Evolutionary conservation across 2,329 filamentous ascomycete species (phyloP).

Genomic region (Orbilia javanica): DNA sequence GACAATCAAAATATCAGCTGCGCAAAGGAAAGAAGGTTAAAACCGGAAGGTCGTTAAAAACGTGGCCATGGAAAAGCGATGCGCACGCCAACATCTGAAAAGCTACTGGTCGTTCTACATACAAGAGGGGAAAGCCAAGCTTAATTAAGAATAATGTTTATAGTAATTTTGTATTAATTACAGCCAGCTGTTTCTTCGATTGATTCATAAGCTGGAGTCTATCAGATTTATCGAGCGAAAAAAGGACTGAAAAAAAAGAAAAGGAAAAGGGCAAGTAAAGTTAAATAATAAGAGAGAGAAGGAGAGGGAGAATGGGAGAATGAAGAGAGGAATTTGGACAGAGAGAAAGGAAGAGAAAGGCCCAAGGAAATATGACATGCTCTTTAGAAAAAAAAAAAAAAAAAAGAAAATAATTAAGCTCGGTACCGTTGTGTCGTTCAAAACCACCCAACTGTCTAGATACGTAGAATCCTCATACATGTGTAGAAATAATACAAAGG

Average conservation of each 20-base stretch:
- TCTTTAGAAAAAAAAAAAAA: neutral
- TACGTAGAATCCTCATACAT: neutral
- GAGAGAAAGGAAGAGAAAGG: neutral
- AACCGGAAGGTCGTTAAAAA: conserved; percentile 18
- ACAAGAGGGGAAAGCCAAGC: neutral
- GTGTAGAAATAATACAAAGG: conserved; percentile 16
- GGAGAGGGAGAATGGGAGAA: no score
- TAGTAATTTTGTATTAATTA: conserved; percentile 23
- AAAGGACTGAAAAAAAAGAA: neutral
- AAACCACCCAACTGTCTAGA: neutral
- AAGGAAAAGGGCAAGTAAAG: neutral
- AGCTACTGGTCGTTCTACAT: neutral
- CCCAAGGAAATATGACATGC: neutral
- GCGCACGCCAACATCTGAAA: neutral
- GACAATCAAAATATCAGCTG: neutral
- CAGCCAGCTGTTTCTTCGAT: conserved; percentile 14
- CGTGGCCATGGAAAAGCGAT: neutral
- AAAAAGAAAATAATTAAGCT: no score
- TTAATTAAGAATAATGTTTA: neutral
- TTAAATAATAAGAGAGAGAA: no score
- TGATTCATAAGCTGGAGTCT: conserved; percentile 6
- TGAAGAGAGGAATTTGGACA: no score
- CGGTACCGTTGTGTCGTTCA: neutral
- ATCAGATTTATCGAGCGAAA: neutral
- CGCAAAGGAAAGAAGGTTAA: conserved; percentile 24